phyloP scores from a whole-genome alignment of 139 green algal genomes.

The Chlorella sorokiniana region DNA sequence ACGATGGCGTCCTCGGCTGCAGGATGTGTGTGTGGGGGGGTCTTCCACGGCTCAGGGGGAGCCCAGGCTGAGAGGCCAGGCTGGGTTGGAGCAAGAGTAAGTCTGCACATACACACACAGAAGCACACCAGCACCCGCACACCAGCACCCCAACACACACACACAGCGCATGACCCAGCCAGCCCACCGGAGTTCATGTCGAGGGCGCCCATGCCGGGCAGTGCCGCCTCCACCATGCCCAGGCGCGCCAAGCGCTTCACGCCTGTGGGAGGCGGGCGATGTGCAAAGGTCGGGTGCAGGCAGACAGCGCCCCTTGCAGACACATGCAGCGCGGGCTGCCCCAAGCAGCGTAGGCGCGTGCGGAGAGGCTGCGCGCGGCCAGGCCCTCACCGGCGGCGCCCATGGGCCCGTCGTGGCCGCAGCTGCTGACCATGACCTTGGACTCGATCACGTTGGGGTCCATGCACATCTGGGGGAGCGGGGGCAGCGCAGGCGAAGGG shows the following conservation, averaged over 20 bases:
- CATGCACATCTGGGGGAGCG: slow-evolving; percentile 82
- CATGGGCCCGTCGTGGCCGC: slow-evolving; percentile 96
- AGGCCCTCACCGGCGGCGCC: slow-evolving; percentile 73
- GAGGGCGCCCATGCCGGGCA: slow-evolving; percentile 94
- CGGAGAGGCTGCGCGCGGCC: not conserved
- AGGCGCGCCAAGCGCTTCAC: slow-evolving; percentile 92
- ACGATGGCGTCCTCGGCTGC: slow-evolving; percentile 87
- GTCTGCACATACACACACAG: not conserved
- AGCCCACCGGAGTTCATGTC: slow-evolving; percentile 91
- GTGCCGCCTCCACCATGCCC: slow-evolving; percentile 81
- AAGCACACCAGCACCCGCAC: not conserved
- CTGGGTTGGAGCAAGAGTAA: not conserved
- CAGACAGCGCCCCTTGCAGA: no score
- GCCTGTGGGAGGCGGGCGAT: no score
- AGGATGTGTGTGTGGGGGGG: no score
- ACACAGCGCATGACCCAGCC: not conserved
- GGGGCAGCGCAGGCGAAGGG: not conserved
- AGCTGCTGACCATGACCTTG: slow-evolving; percentile 92
- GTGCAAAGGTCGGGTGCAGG: no score
- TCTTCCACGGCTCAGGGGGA: not conserved
- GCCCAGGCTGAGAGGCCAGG: not conserved
- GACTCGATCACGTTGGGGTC: slow-evolving; percentile 91
- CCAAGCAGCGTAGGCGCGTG: not conserved
- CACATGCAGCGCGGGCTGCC: not conserved
- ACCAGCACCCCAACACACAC: not conserved